Base-by-base conservation (phyloP, 2,329 filamentous ascomycete species). In the Beauveria bassiana region DNA sequence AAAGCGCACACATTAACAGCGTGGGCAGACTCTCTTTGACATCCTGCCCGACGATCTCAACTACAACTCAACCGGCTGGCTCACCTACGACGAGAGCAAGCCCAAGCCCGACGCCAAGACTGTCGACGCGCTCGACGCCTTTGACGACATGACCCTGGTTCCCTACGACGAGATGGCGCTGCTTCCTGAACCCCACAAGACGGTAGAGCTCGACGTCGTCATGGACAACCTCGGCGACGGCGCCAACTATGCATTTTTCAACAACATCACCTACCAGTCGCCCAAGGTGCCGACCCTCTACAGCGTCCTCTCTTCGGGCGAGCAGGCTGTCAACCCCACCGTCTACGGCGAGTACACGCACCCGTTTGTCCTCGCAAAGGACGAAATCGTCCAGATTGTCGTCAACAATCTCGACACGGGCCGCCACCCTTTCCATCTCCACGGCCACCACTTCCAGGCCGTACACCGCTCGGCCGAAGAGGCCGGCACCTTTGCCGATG, bases 251-350 rank as follows among this genome's bases (percentile, higher is more conserved):
- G 86, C 85, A 63, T 86, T 87, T 74, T 84, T 90, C 76, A 93
- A 93, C 77, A 86, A 90, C 72, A 84, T 91, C 65, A 91, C 89
- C 34, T 96, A 93, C 71, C 81, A 83, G 3, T 61, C 75, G 0
- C 90, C 89, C 54, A 90, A 90, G 70, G 91, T 96, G 0, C 92
- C 91, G 0, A 86, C 88, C 0, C 79, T 96, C 0, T 96, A 92
- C 78, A 91, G 88, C 0, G 90, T 82, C 1, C 78, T 96, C 3
- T 85, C 84, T 0, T 74, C 85, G 1, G 85, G 84, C 18, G 75
- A 89, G 56, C 75, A 80, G 20, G 82, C 85, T 16, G 78, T 77
- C 1, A 79, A 90, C 64, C 77, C 85, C 0, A 65, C 70, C 2
- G 75, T 91, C 5, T 92, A 92, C 69, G 88, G 89, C 34, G 76